Conservation (phyloP, 176 grass and related monocot species). For the Dendrocalamus sinicus region DNA sequence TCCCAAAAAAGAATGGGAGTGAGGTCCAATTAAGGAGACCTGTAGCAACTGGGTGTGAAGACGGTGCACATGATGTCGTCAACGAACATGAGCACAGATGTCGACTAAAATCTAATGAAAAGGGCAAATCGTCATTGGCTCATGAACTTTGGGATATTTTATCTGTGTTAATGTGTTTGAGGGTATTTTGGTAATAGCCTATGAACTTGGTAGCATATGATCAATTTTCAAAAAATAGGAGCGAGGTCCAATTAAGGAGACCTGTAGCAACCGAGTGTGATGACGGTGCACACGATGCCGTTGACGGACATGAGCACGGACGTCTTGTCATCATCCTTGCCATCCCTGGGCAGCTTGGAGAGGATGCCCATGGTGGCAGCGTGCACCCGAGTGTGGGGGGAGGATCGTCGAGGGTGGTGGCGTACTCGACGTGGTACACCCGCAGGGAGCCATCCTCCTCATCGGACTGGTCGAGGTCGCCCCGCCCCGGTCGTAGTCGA, state of each 20-base stretch:
- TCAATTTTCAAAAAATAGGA: no score
- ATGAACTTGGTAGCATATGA: no score
- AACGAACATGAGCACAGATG: no score
- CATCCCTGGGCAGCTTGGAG: background rate
- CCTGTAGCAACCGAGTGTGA: slow-evolving; percentile 82
- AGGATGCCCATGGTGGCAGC: slow-evolving; percentile 70
- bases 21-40: no score
- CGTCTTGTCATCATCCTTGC: slow-evolving; percentile 20
- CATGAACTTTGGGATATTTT: no score
- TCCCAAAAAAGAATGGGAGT: no score
- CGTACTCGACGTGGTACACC: slow-evolving; percentile 71
- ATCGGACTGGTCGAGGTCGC: slow-evolving; percentile 7
- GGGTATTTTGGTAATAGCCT: no score
- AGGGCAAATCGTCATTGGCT: no score
- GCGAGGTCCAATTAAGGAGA: background rate
- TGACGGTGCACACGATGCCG: slow-evolving; percentile 75
- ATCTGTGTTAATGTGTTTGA: no score
- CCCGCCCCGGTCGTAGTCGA: slow-evolving; percentile 37
- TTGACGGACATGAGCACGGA: slow-evolving; percentile 73
- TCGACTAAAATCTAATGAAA: no score
- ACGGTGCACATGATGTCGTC: no score
- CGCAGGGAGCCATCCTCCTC: slow-evolving; percentile 52
- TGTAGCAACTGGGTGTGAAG: no score
- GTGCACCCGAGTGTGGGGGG: slow-evolving; percentile 50
- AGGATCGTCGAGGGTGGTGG: slow-evolving; percentile 71